Evolutionary conservation across 2,329 filamentous ascomycete genomes (phyloP), one percentile per base, ranked within the genome.

Genomic region (Thermothelomyces thermophilus): DNA sequence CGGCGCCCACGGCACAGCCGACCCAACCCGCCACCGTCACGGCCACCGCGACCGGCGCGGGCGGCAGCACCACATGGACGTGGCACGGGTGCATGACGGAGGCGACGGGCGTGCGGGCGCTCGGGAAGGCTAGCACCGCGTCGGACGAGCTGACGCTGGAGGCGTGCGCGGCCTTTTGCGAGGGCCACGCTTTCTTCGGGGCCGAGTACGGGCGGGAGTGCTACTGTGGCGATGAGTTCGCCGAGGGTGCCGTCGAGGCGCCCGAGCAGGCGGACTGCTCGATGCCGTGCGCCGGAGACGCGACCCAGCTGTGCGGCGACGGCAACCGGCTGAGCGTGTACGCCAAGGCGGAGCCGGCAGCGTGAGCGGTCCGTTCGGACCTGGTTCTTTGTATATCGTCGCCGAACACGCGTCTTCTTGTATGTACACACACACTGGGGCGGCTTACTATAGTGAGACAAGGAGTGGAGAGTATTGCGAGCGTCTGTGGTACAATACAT

Each of bases 201-300:
- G 58, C 66, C 1, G 66, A 71, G 51, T 70, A 69, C 37, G 63
- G 62, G n/a, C 60, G 65, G 11, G 68, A 70, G 57, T 69, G 67
- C 57, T 71, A 68, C 48, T 73, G 69, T 46, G 70, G 68, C 6
- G 64, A 71, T 41, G 58, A 31, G 17, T 59, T 72, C 8, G 61
- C 59, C n/a, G 49, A 55, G 13, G 55, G 55, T 9, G 39, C 67
- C 52, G 51, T 59, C 1, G 58, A 57, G 45, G 66, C 61, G 4
- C 51, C 62, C 13, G 20, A 19, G 2, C 57, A 49, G 20, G 51
- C 48, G 2, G 69, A 73, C 20, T 74, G 71, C 58, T 58, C 50
- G 5, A 72, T 74, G 68, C 54, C 63, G 16, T 74, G 71, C 57
- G 62, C 61, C 2, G 71, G 71, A 1, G 66, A 65, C 44, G 56